Percentiles rank a stretch among this genome's conserved stretches.
Conservation (phyloP, 1,284 basidiomycete genomes). For the Papiliotrema laurentii region DNA sequence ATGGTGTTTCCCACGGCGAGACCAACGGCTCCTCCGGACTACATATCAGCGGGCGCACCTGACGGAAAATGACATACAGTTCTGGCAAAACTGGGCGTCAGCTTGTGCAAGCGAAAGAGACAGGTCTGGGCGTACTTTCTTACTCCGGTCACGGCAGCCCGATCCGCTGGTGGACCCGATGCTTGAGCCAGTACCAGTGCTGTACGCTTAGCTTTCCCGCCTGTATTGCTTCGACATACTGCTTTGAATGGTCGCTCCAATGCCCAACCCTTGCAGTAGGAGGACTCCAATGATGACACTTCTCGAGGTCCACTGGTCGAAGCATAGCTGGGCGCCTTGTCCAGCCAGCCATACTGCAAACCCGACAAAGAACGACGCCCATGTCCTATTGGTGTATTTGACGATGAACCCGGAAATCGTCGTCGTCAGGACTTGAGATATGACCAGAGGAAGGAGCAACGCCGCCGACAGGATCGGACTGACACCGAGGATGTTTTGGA, state of each 20-base stretch:
- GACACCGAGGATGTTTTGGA: conserved; percentile 25
- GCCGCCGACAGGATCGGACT: conserved; percentile 23
- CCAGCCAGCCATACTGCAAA: conserved; percentile 25
- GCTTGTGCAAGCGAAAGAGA: not conserved
- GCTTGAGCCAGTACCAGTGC: conserved; percentile 33
- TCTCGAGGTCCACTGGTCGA: conserved; percentile 8
- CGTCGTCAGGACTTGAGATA: conserved; percentile 26
- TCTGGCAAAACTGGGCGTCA: conserved; percentile 13
- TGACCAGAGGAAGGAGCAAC: conserved; percentile 28
- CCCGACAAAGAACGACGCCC: conserved; percentile 20
- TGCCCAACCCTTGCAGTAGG: conserved; percentile 31
- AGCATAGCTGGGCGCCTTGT: conserved; percentile 23
- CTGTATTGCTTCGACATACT: conserved; percentile 7
- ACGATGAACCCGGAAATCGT: conserved; percentile 24
- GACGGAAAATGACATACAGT: conserved; percentile 1
- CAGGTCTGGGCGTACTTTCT: conserved; percentile 15
- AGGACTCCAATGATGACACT: conserved; percentile 21
- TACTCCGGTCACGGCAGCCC: conserved; percentile 30
- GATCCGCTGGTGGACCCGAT: conserved; percentile 20
- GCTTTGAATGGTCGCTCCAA: conserved; percentile 30
- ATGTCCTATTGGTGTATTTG: conserved; percentile 21
- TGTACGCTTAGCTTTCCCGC: not conserved
- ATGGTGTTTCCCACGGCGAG: conserved; percentile 22
- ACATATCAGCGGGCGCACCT: not conserved
- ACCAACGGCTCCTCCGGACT: conserved; percentile 24